Conservation (phyloP, 768 basidiomycete species). For the Lentinula boryana region DNA sequence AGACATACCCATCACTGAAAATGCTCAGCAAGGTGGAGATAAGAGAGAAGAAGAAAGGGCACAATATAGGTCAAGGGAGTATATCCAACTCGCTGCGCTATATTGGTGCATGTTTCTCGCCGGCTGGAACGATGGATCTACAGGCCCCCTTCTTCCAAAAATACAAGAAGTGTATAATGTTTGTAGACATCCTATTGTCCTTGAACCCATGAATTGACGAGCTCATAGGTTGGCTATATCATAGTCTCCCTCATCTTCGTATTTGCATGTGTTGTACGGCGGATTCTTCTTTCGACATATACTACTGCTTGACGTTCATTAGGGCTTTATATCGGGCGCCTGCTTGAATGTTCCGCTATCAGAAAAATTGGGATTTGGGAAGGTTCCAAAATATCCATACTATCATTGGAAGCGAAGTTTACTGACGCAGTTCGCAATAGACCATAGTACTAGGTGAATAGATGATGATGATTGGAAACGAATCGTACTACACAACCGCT, state of each 20-base stretch:
- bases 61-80: not conserved
- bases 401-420: not conserved
- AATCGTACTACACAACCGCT: not conserved
- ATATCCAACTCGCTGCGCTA: slow-evolving; percentile 46
- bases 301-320: not conserved
- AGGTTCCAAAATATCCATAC: not conserved
- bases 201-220: not conserved
- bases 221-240: slow-evolving; percentile 36
- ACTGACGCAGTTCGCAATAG: not conserved
- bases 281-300: slow-evolving; percentile 14
- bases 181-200: not conserved
- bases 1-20: not conserved
- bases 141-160: slow-evolving; percentile 68
- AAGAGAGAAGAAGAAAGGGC: not conserved
- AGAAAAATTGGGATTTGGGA: slow-evolving; percentile 22
- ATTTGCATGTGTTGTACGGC: slow-evolving; percentile 29
- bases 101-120: slow-evolving; percentile 55
- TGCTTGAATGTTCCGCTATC: slow-evolving; percentile 32
- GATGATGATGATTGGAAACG: not conserved
- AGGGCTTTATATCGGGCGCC: slow-evolving; percentile 38
- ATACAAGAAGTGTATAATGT: slow-evolving; percentile 40
- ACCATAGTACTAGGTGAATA: not conserved
- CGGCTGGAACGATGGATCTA: slow-evolving; percentile 77
- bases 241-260: slow-evolving; percentile 59
- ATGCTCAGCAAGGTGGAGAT: too few species aligned